Base-by-base conservation (phyloP, 768 basidiomycete species). In the Chiua virens region DNA sequence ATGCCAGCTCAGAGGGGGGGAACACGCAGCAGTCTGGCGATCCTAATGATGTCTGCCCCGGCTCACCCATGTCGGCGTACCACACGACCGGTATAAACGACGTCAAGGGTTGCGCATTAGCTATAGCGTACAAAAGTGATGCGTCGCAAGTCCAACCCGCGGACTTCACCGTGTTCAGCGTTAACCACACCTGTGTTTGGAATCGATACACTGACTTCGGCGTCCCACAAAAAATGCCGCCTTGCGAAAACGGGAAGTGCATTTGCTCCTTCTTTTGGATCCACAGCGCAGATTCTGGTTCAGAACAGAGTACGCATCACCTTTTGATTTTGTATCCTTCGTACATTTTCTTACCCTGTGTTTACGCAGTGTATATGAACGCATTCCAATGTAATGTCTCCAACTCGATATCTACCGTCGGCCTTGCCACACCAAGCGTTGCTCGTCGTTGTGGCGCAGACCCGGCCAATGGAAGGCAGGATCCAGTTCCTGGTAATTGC, bases 161-260 rank as follows among this genome's bases (percentile, higher is more conserved):
- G 39, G 86, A 89, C 68, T 85, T 90, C 59, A 78, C 82, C 0
- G 72, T 90, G 11, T 89, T 90, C 66, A 85, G 82, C 50, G 78
- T 88, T 13, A 89, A 89, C 61, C 83, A 86, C 42, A 85, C 81
- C 1, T 89, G 87, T 55, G 87, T 88, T 0, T 90, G 83, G 84
- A 77, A 71, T 21, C 74, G 86, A 18, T 80, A 81, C 63, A 89
- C 85, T 7, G 79, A 82, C 44, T 91, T 90, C 57, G 61, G 77
- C 42, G 85, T 91, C 6, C 89, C 89, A 0, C 74, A 62, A 17
- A 70, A 68, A 11, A 83, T 90, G 83, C 88, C 88, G 0, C 71
- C 83, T 9, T 89, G 87, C 58, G 83, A 85, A 0, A 58, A 73
- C 0, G 79, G 78, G 17, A 79, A 79, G 18, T 89, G 87, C 59